Percentiles rank a stretch among this genome's conserved stretches.
Conservation (phyloP, 148 eudicot species). For the Drosera capensis region DNA sequence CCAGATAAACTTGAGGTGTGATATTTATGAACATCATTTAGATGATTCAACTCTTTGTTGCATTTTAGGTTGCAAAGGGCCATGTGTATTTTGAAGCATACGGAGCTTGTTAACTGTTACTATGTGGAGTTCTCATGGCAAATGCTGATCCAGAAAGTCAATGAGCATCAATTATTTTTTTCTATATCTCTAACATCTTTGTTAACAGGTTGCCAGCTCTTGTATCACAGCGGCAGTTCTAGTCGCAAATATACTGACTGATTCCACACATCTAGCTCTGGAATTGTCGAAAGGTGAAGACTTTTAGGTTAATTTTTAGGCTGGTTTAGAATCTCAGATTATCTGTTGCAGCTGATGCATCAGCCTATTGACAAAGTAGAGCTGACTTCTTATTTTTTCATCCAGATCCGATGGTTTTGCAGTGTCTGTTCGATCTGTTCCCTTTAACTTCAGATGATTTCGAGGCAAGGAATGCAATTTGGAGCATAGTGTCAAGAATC, state of each 20-base stretch:
- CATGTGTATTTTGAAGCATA: not conserved
- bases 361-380: not conserved
- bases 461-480: slow-evolving; percentile 76
- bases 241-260: slow-evolving; percentile 73
- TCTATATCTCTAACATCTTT: not conserved
- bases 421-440: slow-evolving; percentile 59
- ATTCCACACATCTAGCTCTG: slow-evolving; percentile 37
- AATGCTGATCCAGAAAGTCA: not conserved
- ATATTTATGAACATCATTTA: slow-evolving; percentile 14
- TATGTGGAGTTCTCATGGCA: not conserved
- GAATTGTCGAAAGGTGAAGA: slow-evolving; percentile 60
- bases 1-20: slow-evolving; percentile 94
- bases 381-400: slow-evolving; percentile 11
- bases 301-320: not conserved
- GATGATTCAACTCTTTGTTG: not conserved
- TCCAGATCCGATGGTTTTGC: slow-evolving; percentile 51
- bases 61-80: not conserved
- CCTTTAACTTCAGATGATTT: slow-evolving; percentile 71
- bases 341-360: not conserved
- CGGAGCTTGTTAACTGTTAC: not conserved
- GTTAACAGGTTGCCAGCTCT: slow-evolving; percentile 62
- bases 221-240: slow-evolving; percentile 82
- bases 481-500: slow-evolving; percentile 60
- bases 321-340: not conserved
- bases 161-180: not conserved